Evolutionary conservation across 148 eudicot species (phyloP).

Genomic region (Diospyros kaki): DNA sequence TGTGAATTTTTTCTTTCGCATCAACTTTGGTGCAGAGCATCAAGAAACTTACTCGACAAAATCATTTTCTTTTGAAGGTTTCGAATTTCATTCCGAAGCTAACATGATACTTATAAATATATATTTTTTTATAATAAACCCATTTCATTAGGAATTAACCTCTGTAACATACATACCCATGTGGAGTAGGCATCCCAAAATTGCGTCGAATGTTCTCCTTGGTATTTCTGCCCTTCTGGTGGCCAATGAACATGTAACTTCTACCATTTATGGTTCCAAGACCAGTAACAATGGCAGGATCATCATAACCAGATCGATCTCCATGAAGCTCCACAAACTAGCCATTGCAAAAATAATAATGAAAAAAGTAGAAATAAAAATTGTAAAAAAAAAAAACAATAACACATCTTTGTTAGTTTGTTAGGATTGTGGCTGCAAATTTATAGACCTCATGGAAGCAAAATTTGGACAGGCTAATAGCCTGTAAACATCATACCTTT

Average conservation of each 20-base stretch:
- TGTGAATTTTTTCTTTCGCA: background rate
- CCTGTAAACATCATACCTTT: conserved; percentile 41
- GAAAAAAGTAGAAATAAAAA: too few relatives aligned
- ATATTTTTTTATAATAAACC: background rate
- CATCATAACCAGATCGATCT: conserved; percentile 88
- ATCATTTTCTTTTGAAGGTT: background rate
- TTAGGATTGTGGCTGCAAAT: background rate
- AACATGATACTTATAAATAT: background rate
- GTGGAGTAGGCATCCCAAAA: conserved; percentile 98
- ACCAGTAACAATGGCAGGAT: conserved; percentile 88
- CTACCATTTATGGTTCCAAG: conserved; percentile 74
- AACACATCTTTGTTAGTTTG: background rate
- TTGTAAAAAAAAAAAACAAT: background rate
- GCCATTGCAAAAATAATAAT: background rate
- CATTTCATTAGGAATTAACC: background rate
- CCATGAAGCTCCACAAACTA: conserved; percentile 96
- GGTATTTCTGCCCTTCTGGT: conserved; percentile 88
- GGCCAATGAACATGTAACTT: conserved; percentile 87
- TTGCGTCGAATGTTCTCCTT: conserved; percentile 80
- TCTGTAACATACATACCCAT: conserved; percentile 54
- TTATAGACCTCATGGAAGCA: background rate
- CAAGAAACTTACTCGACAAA: background rate
- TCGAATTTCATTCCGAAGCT: background rate
- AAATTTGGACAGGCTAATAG: background rate
- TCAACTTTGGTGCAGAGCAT: too few relatives aligned